A percentile compares a stretch with the other conserved stretches of the same genome.
These are phyloP conservation scores for Sindora glabra DNA, from an alignment of 306 rosid species.

Conservation along the genomic window DNA sequence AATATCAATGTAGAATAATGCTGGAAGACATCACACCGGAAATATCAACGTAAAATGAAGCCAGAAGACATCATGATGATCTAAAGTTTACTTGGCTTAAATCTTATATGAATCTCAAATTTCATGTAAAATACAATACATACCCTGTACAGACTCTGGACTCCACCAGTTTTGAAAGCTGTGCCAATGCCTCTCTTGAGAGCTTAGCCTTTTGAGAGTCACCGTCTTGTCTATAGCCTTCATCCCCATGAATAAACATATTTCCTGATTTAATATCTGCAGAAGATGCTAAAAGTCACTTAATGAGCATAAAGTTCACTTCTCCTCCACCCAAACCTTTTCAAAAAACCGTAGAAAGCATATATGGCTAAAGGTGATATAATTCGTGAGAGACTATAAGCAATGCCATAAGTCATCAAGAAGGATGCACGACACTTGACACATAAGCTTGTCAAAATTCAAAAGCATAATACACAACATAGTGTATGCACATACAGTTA, in stretches of 20 bases:
- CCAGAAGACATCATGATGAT: not conserved
- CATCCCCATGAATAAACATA: conserved; percentile 37
- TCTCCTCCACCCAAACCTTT: not conserved
- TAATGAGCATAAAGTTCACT: not conserved
- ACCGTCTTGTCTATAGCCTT: conserved; percentile 41
- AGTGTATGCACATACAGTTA: too few species aligned
- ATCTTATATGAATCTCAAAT: not conserved
- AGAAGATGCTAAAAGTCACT: conserved; percentile 15
- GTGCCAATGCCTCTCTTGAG: conserved; percentile 58
- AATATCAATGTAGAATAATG: not conserved
- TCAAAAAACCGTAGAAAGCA: not conserved
- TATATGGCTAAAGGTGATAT: too few species aligned
- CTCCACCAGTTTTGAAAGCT: conserved; percentile 51
- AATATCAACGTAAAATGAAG: not conserved
- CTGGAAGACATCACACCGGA: too few species aligned
- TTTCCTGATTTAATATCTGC: conserved; percentile 56
- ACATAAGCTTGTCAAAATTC: too few species aligned
- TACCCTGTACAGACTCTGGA: conserved; percentile 54
- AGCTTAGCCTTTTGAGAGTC: conserved; percentile 42
- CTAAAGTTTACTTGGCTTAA: not conserved
- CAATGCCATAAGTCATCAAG: too few species aligned
- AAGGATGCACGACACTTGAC: too few species aligned
- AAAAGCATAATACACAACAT: too few species aligned
- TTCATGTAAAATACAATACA: conserved; percentile 7
- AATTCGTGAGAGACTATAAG: too few species aligned